phyloP scores from a whole-genome alignment of 148 eudicot genomes.

The Camellia granthamiana region DNA sequence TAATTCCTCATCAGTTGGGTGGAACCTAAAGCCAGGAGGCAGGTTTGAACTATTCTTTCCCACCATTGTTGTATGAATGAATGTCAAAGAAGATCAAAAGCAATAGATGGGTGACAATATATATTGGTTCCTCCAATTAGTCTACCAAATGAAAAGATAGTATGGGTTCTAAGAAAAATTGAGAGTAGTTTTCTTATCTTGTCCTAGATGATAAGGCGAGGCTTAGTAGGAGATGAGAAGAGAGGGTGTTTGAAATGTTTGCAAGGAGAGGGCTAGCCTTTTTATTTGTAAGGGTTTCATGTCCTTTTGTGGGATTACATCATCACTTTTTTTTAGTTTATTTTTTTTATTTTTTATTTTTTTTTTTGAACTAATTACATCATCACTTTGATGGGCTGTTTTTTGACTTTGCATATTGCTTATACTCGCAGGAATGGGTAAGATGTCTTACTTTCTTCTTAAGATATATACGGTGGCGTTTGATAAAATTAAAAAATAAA shows the following conservation, averaged over 20 bases:
- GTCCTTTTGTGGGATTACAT: constrained; percentile 11
- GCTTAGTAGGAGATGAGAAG: not conserved
- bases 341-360: no score
- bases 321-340: not conserved
- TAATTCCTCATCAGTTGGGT: constrained; percentile 70
- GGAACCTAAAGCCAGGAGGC: constrained; percentile 75
- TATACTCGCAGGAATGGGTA: not conserved
- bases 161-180: not conserved
- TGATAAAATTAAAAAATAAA: no score
- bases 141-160: not conserved
- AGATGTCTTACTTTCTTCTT: not conserved
- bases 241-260: constrained; percentile 20
- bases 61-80: constrained; percentile 19
- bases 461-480: not conserved
- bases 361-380: no score
- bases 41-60: constrained; percentile 35
- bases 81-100: not conserved
- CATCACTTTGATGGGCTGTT: constrained; percentile 12
- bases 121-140: not conserved
- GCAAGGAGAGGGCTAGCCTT: constrained; percentile 11
- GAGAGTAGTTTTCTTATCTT: not conserved
- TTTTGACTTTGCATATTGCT: constrained; percentile 7
- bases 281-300: constrained; percentile 11
- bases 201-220: not conserved
- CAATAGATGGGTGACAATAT: not conserved